phyloP scores from a whole-genome alignment of 2,329 filamentous ascomycete genomes.

The Pseudopithomyces chartarum region DNA sequence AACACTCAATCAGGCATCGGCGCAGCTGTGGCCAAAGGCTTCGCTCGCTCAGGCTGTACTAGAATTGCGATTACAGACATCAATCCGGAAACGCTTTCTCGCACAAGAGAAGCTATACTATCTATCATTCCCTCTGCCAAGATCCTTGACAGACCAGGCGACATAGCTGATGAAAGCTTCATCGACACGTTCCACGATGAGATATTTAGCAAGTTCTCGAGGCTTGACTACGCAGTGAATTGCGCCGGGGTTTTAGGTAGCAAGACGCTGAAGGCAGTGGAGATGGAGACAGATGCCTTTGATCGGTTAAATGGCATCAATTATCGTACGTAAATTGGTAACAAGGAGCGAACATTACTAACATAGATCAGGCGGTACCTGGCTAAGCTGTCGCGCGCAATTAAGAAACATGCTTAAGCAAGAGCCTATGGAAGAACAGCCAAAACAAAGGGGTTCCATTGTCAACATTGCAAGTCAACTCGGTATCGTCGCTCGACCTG shows the following conservation, averaged over 20 bases:
- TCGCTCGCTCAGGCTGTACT: slow-evolving; percentile 57
- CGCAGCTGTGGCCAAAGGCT: slow-evolving; percentile 56
- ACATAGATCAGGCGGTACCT: slow-evolving; percentile 50
- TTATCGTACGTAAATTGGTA: slow-evolving; percentile 38
- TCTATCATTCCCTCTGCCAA: slow-evolving; percentile 34
- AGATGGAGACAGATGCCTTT: slow-evolving; percentile 56
- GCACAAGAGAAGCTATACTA: slow-evolving; percentile 31
- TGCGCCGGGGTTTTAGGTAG: slow-evolving; percentile 59
- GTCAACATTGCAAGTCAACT: slow-evolving; percentile 62
- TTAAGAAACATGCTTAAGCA: slow-evolving; percentile 58
- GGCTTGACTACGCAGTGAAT: slow-evolving; percentile 62
- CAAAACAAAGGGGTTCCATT: slow-evolving; percentile 51
- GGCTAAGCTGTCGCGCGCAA: slow-evolving; percentile 60
- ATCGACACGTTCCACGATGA: slow-evolving; percentile 49
- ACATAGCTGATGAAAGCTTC: slow-evolving; percentile 56
- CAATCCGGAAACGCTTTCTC: slow-evolving; percentile 47
- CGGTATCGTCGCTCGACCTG: slow-evolving; percentile 45
- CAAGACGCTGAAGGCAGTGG: slow-evolving; percentile 48
- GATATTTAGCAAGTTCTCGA: slow-evolving; percentile 44
- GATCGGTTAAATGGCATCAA: slow-evolving; percentile 62
- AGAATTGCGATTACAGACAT: slow-evolving; percentile 62
- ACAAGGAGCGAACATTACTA: not conserved
- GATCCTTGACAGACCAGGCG: slow-evolving; percentile 48
- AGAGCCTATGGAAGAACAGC: slow-evolving; percentile 50
- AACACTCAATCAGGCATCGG: slow-evolving; percentile 56